A percentile compares a stretch with the other conserved stretches of the same genome.
Evolutionary conservation across 208 protist genomes (phyloP).

Genomic region (Leishmania braziliensis): DNA sequence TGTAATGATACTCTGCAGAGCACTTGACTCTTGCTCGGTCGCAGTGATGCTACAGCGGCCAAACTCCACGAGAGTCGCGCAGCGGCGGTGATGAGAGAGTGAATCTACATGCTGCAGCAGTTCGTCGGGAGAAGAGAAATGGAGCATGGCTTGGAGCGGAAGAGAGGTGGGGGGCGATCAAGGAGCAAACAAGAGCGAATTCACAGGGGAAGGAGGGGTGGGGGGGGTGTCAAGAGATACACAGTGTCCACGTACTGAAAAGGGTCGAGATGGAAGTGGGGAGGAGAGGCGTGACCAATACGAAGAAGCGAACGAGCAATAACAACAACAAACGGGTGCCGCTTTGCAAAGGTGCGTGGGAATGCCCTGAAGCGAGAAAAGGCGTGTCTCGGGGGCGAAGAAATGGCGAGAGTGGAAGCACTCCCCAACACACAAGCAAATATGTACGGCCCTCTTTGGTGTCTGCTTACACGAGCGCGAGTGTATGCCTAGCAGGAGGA

Average conservation of each 20-base stretch:
- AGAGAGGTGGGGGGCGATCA: not conserved
- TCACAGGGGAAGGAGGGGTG: not conserved
- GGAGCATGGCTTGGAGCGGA: not conserved
- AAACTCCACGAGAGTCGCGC: conserved; percentile 14
- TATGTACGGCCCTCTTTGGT: not conserved
- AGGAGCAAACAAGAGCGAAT: not conserved
- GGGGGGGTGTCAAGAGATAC: not conserved
- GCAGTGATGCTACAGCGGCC: conserved; percentile 9
- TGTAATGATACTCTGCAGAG: conserved; percentile 3
- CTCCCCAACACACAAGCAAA: not conserved
- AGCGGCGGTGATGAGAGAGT: conserved; percentile 16
- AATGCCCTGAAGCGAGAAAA: not conserved
- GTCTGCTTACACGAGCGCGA: not conserved
- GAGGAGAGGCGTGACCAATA: not conserved
- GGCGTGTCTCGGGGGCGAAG: not conserved
- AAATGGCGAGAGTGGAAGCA: not conserved
- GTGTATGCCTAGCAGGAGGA: not conserved
- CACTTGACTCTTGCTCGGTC: not conserved
- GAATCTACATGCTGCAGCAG: conserved; percentile 4
- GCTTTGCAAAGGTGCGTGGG: not conserved
- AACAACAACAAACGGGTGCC: not conserved
- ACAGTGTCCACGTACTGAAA: not conserved
- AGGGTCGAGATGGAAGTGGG: not conserved
- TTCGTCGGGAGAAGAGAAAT: not conserved
- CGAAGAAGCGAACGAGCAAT: not conserved